These are phyloP conservation scores for Candida tunisiensis DNA, from an alignment of 1,139 yeast species.

Conservation along the genomic window DNA sequence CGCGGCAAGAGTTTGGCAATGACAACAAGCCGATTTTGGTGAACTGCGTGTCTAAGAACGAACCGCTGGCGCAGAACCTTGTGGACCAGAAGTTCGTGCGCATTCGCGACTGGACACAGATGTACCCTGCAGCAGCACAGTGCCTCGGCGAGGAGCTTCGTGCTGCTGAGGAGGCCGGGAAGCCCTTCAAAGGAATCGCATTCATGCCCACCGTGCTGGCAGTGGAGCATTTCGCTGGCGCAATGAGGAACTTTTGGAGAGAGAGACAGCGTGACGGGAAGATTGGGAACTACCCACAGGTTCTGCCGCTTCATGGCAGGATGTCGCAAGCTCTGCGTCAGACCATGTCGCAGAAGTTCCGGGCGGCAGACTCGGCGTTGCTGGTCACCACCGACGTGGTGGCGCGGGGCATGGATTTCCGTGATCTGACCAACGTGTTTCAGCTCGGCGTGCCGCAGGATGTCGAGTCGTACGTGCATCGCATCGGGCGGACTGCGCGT, in stretches of 20 bases:
- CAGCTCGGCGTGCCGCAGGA: slow-evolving; percentile 67
- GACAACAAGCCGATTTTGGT: slow-evolving; percentile 29
- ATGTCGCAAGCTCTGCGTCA: slow-evolving; percentile 51
- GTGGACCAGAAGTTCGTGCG: slow-evolving; percentile 51
- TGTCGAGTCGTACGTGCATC: slow-evolving; percentile 68
- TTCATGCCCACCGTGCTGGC: slow-evolving; percentile 67
- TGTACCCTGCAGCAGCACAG: too few species aligned
- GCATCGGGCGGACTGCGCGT: slow-evolving; percentile 90
- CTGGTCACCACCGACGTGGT: slow-evolving; percentile 85
- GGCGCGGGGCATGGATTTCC: slow-evolving; percentile 94
- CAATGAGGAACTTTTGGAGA: too few species aligned
- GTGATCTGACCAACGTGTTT: slow-evolving; percentile 64
- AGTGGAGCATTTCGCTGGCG: slow-evolving; percentile 25
- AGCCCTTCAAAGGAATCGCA: slow-evolving; percentile 61
- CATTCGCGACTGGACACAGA: too few species aligned
- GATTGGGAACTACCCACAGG: slow-evolving; percentile 21
- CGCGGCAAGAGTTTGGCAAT: slow-evolving; percentile 45
- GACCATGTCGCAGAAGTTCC: slow-evolving; percentile 36
- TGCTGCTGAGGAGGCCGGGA: too few species aligned
- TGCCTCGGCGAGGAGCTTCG: too few species aligned
- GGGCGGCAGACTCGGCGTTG: slow-evolving; percentile 32
- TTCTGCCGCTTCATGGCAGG: slow-evolving; percentile 45
- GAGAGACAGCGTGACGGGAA: too few species aligned
- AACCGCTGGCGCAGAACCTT: slow-evolving; percentile 61
- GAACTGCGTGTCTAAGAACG: slow-evolving; percentile 50